Base-by-base conservation (phyloP, 371 early-diverging fungal species). In the Lichtheimia ramosa region DNA sequence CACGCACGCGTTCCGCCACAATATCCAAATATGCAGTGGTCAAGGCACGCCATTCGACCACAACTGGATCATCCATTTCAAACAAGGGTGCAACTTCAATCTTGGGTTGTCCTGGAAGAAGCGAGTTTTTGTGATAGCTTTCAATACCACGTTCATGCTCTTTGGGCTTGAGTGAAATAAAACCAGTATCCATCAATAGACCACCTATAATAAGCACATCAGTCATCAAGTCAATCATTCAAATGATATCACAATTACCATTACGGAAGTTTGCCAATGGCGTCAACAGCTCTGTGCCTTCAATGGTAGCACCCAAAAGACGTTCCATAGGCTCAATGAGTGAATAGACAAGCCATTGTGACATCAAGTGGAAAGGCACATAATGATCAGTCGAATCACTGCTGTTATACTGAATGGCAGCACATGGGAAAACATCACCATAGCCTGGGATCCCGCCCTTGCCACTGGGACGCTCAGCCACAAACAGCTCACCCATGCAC, bases 321-420 rank as follows among this genome's bases (percentile, higher is more conserved):
- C 79, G 82, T 51, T 83, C 82, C 54, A 96, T 72, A 1, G 92
- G 92, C 52, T 96, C 96, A 75, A 95, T 86, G 53, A 96, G 79
- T 0, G 94, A 93, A 73, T 94, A 96, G n/a, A 93, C 89, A 40
- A 96, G 85, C 96, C 96, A 96, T 69, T 95, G 94, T 5, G 93
- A 90, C 55, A 96, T 76, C 62, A 92, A 93, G 73, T 96, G 95
- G 76, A 95, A 95, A 4, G 92, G 75, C 13, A 94, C 88, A 34
- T 86, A 70, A 20, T 75, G 72, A 3, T 70, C 73, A 5, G 58
- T 60, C 15, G 59, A 58, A 15, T 67, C 59, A 34, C 52, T 48
- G 18, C 55, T 60, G 34, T 55, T 48, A 3, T 53, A 56, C 16
- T 62, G 55, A 5, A 76, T 63, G 5, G 79, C 72, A 43, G 56